phyloP scores from a whole-genome alignment of 176 grass and related monocot genomes.

The Musa schizocarpa region DNA sequence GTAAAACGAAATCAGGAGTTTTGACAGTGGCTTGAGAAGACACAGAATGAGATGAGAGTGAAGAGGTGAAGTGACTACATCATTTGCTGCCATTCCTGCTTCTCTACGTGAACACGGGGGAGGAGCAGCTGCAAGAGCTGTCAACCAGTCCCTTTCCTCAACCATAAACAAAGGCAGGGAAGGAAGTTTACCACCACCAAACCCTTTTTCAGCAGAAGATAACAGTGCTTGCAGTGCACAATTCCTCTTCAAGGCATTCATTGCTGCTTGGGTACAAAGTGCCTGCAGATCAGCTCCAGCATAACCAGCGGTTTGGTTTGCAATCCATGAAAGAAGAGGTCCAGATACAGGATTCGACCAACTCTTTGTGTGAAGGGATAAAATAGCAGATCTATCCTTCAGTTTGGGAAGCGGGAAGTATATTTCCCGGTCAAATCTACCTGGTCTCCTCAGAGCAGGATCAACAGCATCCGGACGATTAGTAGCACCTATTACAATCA shows the following conservation, averaged over 20 bases:
- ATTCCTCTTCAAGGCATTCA: constrained; percentile 90
- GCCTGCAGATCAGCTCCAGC: constrained; percentile 89
- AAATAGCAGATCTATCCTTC: constrained; percentile 85
- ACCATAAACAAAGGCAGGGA: constrained; percentile 55
- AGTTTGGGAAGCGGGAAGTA: constrained; percentile 82
- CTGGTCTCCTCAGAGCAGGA: constrained; percentile 89
- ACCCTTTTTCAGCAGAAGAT: constrained; percentile 54
- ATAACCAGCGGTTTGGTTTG: constrained; percentile 87
- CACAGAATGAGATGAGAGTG: constrained; percentile 56
- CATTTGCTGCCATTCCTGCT: constrained; percentile 69
- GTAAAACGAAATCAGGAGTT: constrained; percentile 58
- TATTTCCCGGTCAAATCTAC: constrained; percentile 97
- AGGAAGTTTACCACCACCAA: constrained; percentile 46
- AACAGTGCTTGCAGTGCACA: constrained; percentile 67
- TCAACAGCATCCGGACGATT: constrained; percentile 96
- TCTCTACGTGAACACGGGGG: constrained; percentile 90
- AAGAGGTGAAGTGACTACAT: constrained; percentile 67
- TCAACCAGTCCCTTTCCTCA: constrained; percentile 86
- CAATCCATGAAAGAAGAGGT: constrained; percentile 64
- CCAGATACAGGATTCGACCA: constrained; percentile 77
- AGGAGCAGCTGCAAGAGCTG: constrained; percentile 76
- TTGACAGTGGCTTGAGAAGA: constrained; percentile 62
- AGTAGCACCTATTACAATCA: constrained; percentile 93
- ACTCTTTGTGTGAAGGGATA: constrained; percentile 78
- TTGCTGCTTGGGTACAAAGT: constrained; percentile 89